Base-by-base conservation (phyloP, 306 rosid genomes). In the Rosa rugosa region DNA sequence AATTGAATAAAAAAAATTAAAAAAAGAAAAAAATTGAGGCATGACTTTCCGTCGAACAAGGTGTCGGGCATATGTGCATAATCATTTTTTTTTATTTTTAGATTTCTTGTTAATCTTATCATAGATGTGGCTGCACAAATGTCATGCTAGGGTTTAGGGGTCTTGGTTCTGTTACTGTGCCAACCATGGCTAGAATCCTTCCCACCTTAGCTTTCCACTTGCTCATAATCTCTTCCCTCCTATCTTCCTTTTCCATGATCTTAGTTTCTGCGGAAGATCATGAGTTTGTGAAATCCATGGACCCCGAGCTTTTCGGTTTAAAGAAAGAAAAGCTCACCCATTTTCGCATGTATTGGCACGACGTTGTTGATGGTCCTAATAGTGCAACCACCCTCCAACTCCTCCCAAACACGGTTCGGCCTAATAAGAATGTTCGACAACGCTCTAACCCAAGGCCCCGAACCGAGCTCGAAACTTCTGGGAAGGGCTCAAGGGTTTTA, bases 261-360 rank as follows among this genome's bases (percentile, higher is more conserved):
- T 20, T 56, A 20, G 63, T 50, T 59, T 17, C 42, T 18, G 75
- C 65, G 42, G 40, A 75, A 14, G 65, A 73, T 2, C 3, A 8
- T 3, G 80, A 63, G 18, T 90, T 86, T 16, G 81, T 40, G 6
- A 86, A 75, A 22, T 63, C 44, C 20, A 27, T 87, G 0, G 80
- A 89, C 77, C 84, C 73, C 3, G 78, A 85, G 53, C 7, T 73
- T 9, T 34, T 85, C 2, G 86, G 85, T 17, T 68, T 89, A 3
- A 80, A 64, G 56, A 80, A 81, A 75, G 84, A 90, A 49, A 91
- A 87, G 78, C 87, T 91, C 0, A 89, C 84, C 75, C 94, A 88
- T 45, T 77, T 93, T 17, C 85, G 66, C 25, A 44, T 93, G 27
- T 93, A 85, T 47, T 91, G 90, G 89, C 96, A 91, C 46, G 97